phyloP scores from a whole-genome alignment of 352 stramenopile genomes.

The Phytophthora quininea region DNA sequence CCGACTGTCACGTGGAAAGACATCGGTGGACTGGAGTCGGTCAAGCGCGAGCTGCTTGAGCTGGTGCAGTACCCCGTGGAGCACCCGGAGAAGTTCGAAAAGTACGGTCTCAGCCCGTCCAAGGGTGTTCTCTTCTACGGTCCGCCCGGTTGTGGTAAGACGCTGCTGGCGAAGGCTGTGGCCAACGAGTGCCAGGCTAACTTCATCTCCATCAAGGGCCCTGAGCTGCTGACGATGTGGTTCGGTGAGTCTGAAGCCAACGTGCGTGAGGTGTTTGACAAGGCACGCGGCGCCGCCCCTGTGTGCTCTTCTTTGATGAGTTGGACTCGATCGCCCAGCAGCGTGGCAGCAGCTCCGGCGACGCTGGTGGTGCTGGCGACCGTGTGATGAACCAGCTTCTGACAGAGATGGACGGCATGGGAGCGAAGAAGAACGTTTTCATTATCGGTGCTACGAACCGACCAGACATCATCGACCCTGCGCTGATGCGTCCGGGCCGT shows the following conservation, averaged over 20 bases:
- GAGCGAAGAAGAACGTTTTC: constrained; percentile 99
- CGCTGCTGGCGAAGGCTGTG: constrained; percentile 99
- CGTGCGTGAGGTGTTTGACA: constrained; percentile 99
- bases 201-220: constrained; percentile 99
- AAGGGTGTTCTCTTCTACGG: constrained; percentile 99
- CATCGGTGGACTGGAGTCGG: constrained; percentile 98
- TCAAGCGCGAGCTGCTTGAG: constrained; percentile 99
- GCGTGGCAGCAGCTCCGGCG: constrained; percentile 93
- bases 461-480: constrained; percentile 98
- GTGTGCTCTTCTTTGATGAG: constrained; percentile 99
- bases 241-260: constrained; percentile 99
- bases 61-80: constrained; percentile 99
- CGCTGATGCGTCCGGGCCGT: constrained; percentile 97
- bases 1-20: constrained; percentile 99
- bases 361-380: constrained; percentile 97
- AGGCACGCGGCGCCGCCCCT: constrained; percentile 97
- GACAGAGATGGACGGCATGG: constrained; percentile 99
- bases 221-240: constrained; percentile 99
- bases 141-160: constrained; percentile 99
- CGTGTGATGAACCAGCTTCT: constrained; percentile 99
- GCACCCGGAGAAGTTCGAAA: constrained; percentile 99
- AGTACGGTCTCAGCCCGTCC: constrained; percentile 94
- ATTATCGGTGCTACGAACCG: constrained; percentile 99
- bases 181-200: constrained; percentile 99
- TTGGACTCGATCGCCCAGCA: constrained; percentile 99